Base-by-base conservation (phyloP, 2,329 filamentous ascomycete genomes). In the Colletotrichum coccodes region DNA sequence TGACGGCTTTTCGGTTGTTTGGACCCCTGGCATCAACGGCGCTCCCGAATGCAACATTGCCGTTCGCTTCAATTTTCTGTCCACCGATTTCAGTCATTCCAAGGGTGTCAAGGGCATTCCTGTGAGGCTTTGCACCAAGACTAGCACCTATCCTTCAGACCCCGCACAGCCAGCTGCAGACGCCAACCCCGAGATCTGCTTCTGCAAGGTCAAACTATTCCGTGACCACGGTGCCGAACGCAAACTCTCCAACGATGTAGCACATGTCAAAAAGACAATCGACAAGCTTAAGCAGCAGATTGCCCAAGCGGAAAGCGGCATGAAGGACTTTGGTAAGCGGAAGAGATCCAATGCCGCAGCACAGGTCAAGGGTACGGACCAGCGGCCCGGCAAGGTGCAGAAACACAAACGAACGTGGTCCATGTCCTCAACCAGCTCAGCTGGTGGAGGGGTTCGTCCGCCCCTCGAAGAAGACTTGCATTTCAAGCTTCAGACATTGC, bases 21-120 rank as follows among this genome's bases (percentile, higher is more conserved):
- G 95, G 95, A 93, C 91, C 0, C 92, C 94, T 0, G 91, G 90
- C 5, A 80, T 87, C 47, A 91, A 90, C 56, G 90, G 91, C 0
- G 80, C 84, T 0, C 84, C 92, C 4, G 94, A 98, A 74, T 96
- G 94, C 78, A 93, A 90, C 56, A 90, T 99, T 64, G 92, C 94
- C 9, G 94, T 98, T 14, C 93, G 96, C 52, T 99, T 98, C 86
- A 99, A 99, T 82, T 99, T 99, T 77, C 85, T 99, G 0, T 99
- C 96, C 0, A 99, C 96, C 9, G 96, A 99, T 78, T 99, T 98
- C 78, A 98, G 95, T 79, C 96, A 98, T 77, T 98, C 96, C 11
- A 99, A 99, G 77, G 96, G 96, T 52, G 96, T 99, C 56, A 99
- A 98, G 81, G 96, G 96, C 40, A 98, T 98, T 72, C 95, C 96